phyloP scores from a whole-genome alignment of 1,284 basidiomycete genomes.

The Rhodotorula mucilaginosa region DNA sequence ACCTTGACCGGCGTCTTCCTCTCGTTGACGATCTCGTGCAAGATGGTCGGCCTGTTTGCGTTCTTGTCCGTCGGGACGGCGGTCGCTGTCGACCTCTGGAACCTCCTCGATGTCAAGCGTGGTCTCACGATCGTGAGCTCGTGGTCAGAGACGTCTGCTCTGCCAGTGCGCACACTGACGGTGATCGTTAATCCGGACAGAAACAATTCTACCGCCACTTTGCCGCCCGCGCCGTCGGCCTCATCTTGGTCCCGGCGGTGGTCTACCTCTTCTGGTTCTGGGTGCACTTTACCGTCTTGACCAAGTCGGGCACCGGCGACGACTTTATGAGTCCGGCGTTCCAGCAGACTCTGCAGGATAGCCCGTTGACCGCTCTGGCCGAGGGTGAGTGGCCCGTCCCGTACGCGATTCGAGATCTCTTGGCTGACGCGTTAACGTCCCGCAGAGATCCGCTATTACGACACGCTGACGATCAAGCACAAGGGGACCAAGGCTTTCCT shows the following conservation, averaged over 20 bases:
- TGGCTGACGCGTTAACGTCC: not conserved
- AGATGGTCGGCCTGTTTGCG: slow-evolving; percentile 94
- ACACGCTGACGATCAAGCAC: slow-evolving; percentile 82
- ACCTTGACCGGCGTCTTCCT: slow-evolving; percentile 85
- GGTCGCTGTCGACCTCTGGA: slow-evolving; percentile 92
- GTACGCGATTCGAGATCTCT: too few relatives aligned
- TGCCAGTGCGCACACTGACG: too few relatives aligned
- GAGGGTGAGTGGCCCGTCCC: slow-evolving; percentile 62
- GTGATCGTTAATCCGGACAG: slow-evolving; percentile 51
- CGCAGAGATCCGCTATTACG: slow-evolving; percentile 87
- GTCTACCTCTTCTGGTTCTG: slow-evolving; percentile 97
- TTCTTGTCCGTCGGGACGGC: slow-evolving; percentile 86
- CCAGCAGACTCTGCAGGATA: slow-evolving; percentile 91
- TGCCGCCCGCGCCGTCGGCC: slow-evolving; percentile 74
- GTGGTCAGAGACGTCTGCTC: not conserved
- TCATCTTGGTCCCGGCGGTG: slow-evolving; percentile 82
- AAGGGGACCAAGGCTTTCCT: slow-evolving; percentile 89
- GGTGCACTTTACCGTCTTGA: slow-evolving; percentile 88
- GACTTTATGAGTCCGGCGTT: slow-evolving; percentile 96
- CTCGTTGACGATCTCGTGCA: slow-evolving; percentile 94
- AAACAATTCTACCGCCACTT: slow-evolving; percentile 89
- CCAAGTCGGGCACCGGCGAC: slow-evolving; percentile 88
- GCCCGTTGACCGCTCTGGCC: slow-evolving; percentile 83
- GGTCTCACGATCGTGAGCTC: slow-evolving; percentile 74
- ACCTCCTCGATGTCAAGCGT: slow-evolving; percentile 80